Evolutionary conservation across 2,329 filamentous ascomycete species (phyloP).

Genomic region (Nakataea oryzae): DNA sequence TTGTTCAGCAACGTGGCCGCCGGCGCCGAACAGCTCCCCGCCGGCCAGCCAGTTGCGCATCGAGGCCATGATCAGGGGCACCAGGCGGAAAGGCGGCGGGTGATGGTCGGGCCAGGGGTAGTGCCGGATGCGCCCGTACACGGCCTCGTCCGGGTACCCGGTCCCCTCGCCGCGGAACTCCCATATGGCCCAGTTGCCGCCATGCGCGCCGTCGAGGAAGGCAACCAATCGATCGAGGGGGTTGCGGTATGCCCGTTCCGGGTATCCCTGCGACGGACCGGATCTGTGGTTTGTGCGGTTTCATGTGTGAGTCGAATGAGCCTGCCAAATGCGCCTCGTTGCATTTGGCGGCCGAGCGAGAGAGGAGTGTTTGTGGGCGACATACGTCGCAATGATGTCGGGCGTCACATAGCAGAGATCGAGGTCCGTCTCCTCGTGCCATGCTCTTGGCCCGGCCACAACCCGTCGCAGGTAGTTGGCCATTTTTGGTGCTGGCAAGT

Average conservation of each 20-base stretch:
- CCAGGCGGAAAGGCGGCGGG: constrained; percentile 80
- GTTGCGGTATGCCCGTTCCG: constrained; percentile 87
- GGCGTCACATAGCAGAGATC: constrained; percentile 95
- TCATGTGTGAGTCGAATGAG: neutral
- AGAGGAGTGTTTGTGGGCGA: neutral
- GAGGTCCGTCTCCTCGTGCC: constrained; percentile 77
- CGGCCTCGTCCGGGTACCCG: constrained; percentile 83
- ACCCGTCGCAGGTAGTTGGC: constrained; percentile 77
- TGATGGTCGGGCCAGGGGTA: constrained; percentile 98
- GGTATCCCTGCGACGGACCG: constrained; percentile 80
- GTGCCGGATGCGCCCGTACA: constrained; percentile 77
- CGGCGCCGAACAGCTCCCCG: constrained; percentile 27
- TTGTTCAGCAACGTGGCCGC: constrained; percentile 6
- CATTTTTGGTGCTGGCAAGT: constrained; percentile 29
- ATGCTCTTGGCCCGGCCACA: constrained; percentile 74
- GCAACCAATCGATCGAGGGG: constrained; percentile 77
- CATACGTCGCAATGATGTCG: constrained; percentile 54
- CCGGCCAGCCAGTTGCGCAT: constrained; percentile 81
- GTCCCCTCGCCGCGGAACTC: constrained; percentile 96
- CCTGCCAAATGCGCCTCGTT: constrained; percentile 10
- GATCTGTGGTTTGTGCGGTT: constrained; percentile 48
- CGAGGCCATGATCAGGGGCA: constrained; percentile 80
- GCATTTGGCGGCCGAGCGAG: too few relatives aligned
- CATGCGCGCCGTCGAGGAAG: constrained; percentile 82
- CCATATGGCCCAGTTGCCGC: constrained; percentile 84